phyloP scores from a whole-genome alignment of 23 red algal genomes.

The Gracilaria caudata region DNA sequence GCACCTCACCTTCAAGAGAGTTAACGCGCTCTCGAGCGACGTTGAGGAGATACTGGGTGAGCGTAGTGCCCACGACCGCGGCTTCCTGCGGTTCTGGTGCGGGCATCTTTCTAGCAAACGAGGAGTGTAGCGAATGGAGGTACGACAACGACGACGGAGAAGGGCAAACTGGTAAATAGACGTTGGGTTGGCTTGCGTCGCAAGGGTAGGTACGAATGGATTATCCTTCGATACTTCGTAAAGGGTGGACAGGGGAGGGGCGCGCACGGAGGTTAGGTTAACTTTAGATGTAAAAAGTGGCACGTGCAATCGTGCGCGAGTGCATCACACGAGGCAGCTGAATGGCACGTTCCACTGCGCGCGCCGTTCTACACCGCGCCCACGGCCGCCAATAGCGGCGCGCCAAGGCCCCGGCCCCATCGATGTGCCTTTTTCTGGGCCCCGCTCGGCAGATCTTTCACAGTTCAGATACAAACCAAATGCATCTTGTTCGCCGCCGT shows the following conservation, averaged over 20 bases:
- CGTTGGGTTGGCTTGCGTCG: too few relatives aligned
- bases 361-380: background rate
- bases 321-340: background rate
- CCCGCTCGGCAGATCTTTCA: background rate
- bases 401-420: background rate
- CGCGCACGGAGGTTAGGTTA: background rate
- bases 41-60: slow-evolving; percentile 65
- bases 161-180: too few relatives aligned
- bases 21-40: slow-evolving; percentile 62
- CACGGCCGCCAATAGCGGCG: background rate
- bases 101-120: slow-evolving; percentile 4
- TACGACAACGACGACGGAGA: background rate
- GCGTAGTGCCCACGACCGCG: slow-evolving; percentile 56
- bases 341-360: background rate
- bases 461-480: background rate
- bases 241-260: too few relatives aligned
- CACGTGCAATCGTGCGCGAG: background rate
- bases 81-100: slow-evolving; percentile 22
- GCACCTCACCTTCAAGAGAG: slow-evolving; percentile 73
- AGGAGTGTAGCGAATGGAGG: background rate
- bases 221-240: too few relatives aligned
- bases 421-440: background rate
- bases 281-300: background rate
- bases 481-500: background rate
- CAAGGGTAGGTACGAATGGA: background rate